Conservation (phyloP, 2,329 filamentous ascomycete species). For the Fusarium duplospermum region DNA sequence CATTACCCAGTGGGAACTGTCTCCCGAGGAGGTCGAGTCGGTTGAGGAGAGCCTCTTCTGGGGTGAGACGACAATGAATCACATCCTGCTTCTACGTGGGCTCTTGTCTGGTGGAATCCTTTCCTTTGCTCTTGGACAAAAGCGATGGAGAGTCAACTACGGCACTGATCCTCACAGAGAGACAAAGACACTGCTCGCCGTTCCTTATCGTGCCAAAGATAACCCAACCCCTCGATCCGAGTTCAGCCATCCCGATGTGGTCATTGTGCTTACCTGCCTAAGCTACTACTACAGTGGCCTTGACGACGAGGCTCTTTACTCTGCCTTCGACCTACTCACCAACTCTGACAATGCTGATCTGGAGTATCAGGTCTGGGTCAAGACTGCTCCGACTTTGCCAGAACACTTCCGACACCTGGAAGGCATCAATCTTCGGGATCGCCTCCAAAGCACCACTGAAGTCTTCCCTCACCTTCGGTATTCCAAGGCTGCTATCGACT, state of each 20-base stretch:
- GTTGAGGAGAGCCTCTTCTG: slow-evolving; percentile 56
- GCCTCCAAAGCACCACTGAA: slow-evolving; percentile 54
- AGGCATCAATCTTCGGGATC: slow-evolving; percentile 70
- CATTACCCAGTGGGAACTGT: slow-evolving; percentile 53
- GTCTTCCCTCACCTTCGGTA: slow-evolving; percentile 66
- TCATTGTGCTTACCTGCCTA: slow-evolving; percentile 66
- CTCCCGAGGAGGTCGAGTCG: slow-evolving; percentile 40
- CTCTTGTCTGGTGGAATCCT: slow-evolving; percentile 68
- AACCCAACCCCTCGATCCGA: slow-evolving; percentile 66
- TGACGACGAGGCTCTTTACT: slow-evolving; percentile 59
- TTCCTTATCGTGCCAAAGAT: slow-evolving; percentile 72
- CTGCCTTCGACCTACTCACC: slow-evolving; percentile 59
- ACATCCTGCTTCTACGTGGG: slow-evolving; percentile 63
- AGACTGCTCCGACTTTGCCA: slow-evolving; percentile 49
- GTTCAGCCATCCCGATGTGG: slow-evolving; percentile 71
- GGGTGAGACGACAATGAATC: slow-evolving; percentile 44
- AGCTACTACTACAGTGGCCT: slow-evolving; percentile 70
- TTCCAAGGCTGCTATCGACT: slow-evolving; percentile 69
- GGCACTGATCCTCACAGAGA: slow-evolving; percentile 60
- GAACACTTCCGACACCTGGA: slow-evolving; percentile 53
- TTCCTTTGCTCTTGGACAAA: slow-evolving; percentile 63
- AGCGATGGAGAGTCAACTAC: slow-evolving; percentile 75
- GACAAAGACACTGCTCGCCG: slow-evolving; percentile 60
- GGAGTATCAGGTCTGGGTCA: slow-evolving; percentile 65
- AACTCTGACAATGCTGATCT: slow-evolving; percentile 62